Percentiles rank a stretch among this genome's conserved stretches.
Conservation (phyloP, 2,329 filamentous ascomycete species). For the Fusarium musae region DNA sequence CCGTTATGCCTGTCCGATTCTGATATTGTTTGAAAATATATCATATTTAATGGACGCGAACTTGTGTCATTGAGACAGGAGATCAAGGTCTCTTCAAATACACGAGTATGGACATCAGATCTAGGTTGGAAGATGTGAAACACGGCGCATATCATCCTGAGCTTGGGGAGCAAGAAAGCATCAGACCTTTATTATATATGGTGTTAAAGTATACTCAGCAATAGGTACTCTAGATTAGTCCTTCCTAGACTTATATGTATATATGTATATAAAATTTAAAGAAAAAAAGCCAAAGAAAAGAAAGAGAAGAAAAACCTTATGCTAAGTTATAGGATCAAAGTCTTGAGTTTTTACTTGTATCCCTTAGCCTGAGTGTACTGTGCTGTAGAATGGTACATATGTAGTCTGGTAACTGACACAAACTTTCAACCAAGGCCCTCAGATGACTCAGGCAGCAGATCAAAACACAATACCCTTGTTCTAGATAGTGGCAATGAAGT, state of each 20-base stretch:
- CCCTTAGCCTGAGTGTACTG: background rate
- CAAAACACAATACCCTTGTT: constrained; percentile 11
- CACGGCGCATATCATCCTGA: background rate
- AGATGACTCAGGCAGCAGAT: constrained; percentile 20
- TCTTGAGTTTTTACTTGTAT: background rate
- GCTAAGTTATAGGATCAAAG: background rate
- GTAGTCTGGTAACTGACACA: background rate
- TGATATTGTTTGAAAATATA: background rate
- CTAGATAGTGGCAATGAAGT: constrained; percentile 26
- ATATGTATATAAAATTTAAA: too few relatives aligned
- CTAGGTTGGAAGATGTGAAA: background rate
- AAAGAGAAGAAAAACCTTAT: background rate
- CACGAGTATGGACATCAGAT: background rate
- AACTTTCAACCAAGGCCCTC: background rate
- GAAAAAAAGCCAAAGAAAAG: too few relatives aligned
- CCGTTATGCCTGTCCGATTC: background rate
- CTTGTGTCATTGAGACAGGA: background rate
- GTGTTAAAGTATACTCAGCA: background rate
- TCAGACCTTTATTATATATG: background rate
- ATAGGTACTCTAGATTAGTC: background rate
- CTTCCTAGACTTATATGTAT: background rate
- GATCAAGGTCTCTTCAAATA: background rate
- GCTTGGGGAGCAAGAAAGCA: background rate
- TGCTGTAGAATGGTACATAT: background rate
- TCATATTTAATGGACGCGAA: background rate